These are phyloP conservation scores for Acephala macrosclerotiorum DNA, from an alignment of 2,329 filamentous ascomycete genomes.

Conservation along the genomic window DNA sequence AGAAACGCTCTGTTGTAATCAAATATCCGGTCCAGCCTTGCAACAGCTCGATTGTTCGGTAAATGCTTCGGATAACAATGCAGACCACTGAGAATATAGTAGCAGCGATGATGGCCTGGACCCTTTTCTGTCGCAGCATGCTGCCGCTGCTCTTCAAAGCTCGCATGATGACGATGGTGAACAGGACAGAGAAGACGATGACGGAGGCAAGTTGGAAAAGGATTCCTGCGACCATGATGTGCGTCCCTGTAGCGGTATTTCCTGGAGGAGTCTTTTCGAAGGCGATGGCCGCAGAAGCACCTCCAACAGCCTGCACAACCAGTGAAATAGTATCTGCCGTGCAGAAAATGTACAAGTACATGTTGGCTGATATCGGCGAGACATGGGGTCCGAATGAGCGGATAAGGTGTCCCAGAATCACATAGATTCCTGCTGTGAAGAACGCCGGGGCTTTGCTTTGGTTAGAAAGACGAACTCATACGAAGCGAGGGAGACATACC, in stretches of 20 bases:
- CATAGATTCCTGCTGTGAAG: constrained; percentile 67
- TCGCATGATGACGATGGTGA: constrained; percentile 39
- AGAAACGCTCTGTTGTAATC: constrained; percentile 50
- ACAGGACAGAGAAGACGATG: constrained; percentile 51
- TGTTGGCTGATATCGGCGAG: constrained; percentile 58
- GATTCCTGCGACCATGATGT: constrained; percentile 49
- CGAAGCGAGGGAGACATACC: constrained; percentile 47
- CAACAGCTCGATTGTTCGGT: constrained; percentile 54
- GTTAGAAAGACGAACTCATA: constrained; percentile 7
- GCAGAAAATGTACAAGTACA: constrained; percentile 65
- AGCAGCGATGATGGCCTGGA: constrained; percentile 11
- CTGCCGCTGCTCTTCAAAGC: constrained; percentile 48
- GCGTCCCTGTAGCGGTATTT: constrained; percentile 37
- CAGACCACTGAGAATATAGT: constrained; percentile 45
- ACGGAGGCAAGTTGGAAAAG: constrained; percentile 46
- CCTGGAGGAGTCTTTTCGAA: constrained; percentile 17
- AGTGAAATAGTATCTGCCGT: constrained; percentile 64
- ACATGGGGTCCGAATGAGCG: constrained; percentile 55
- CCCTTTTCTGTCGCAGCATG: constrained; percentile 4
- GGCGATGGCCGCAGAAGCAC: constrained; percentile 52
- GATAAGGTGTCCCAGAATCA: constrained; percentile 66
- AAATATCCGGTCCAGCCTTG: constrained; percentile 52
- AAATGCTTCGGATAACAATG: constrained; percentile 53
- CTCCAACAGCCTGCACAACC: constrained; percentile 64
- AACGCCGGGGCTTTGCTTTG: constrained; percentile 48